phyloP scores from a whole-genome alignment of 2,329 filamentous ascomycete species.

The Triangularia setosa region DNA sequence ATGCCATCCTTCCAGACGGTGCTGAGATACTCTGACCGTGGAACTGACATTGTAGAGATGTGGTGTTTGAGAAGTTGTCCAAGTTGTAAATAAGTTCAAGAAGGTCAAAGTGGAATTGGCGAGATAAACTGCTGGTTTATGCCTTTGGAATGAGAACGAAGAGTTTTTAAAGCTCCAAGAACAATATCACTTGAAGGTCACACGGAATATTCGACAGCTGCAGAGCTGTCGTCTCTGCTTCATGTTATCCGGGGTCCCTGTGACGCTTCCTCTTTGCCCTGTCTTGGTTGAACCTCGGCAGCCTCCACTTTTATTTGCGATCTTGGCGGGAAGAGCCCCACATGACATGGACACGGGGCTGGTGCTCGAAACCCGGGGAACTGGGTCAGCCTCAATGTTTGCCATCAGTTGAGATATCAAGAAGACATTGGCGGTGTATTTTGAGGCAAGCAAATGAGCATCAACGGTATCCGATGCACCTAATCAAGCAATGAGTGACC shows the following conservation, averaged over 20 bases:
- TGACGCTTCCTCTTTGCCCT: neutral
- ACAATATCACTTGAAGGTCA: neutral
- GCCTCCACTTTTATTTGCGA: neutral
- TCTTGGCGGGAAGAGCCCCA: neutral
- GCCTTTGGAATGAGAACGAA: neutral
- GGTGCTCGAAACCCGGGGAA: neutral
- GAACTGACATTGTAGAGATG: constrained; percentile 56
- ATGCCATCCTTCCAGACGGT: constrained; percentile 82
- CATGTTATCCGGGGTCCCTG: neutral
- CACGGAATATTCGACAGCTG: neutral
- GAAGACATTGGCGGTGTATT: neutral
- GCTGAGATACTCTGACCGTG: constrained; percentile 73
- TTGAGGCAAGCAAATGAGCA: neutral
- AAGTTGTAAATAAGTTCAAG: neutral
- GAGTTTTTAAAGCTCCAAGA: neutral
- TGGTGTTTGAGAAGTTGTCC: neutral
- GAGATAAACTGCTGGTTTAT: neutral
- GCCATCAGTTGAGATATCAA: neutral
- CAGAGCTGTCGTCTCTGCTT: neutral
- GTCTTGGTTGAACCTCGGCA: neutral
- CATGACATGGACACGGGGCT: neutral
- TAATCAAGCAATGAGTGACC: no score
- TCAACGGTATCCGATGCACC: no score
- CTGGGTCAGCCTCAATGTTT: neutral
- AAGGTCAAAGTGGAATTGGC: neutral